phyloP scores from a whole-genome alignment of 371 early-diverging fungal genomes.

The Mortierella sp. region DNA sequence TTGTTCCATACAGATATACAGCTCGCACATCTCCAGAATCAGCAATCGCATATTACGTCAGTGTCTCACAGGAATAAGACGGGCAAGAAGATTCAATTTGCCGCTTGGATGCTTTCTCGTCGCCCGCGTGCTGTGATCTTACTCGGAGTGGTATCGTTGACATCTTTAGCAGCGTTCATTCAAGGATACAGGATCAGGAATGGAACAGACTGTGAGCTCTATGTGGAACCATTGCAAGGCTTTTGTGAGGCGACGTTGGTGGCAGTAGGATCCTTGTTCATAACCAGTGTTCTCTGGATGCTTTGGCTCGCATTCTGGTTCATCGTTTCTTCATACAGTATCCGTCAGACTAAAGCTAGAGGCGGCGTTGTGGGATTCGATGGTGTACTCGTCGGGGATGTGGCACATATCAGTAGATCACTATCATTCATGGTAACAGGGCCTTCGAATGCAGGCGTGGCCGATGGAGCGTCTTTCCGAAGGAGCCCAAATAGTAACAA shows the following conservation, averaged over 20 bases:
- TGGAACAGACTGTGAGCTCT: slow-evolving; percentile 4
- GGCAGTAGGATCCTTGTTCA: slow-evolving; percentile 12
- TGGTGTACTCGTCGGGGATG: not conserved
- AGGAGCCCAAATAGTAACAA: too few relatives aligned
- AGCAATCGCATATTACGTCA: too few relatives aligned
- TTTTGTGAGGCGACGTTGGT: slow-evolving; percentile 13
- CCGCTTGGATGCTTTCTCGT: slow-evolving; percentile 8
- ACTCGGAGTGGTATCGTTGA: slow-evolving; percentile 11
- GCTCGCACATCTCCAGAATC: too few relatives aligned
- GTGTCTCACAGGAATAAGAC: not conserved
- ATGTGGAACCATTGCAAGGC: not conserved
- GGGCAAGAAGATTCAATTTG: slow-evolving; percentile 2
- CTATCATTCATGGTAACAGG: too few relatives aligned
- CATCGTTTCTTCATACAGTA: slow-evolving; percentile 10
- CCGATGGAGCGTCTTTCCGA: too few relatives aligned
- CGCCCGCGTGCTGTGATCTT: slow-evolving; percentile 17
- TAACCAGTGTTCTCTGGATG: slow-evolving; percentile 24
- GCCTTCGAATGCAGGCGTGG: too few relatives aligned
- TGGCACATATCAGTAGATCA: too few relatives aligned
- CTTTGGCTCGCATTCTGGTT: slow-evolving; percentile 25
- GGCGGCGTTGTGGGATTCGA: not conserved
- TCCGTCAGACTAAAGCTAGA: not conserved
- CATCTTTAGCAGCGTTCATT: slow-evolving; percentile 8
- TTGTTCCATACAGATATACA: too few relatives aligned
- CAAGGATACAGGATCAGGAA: slow-evolving; percentile 22